Conservation (phyloP, 257 asterid species). For the Fraxinus excelsior region DNA sequence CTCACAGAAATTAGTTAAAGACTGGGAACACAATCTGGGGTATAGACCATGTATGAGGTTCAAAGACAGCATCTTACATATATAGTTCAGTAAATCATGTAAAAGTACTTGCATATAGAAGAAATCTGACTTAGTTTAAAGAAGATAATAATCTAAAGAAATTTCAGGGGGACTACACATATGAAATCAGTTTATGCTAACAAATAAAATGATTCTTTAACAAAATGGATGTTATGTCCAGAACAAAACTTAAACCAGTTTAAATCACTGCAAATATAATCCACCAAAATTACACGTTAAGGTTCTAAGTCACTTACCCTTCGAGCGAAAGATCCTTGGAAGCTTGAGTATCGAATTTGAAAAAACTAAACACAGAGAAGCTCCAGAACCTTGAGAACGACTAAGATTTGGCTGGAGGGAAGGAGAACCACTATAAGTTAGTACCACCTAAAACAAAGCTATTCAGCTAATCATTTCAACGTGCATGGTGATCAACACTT, state of each 20-base stretch:
- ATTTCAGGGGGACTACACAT: not conserved
- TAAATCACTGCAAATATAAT: conserved; percentile 10
- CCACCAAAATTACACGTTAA: not conserved
- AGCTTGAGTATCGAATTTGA: conserved; percentile 1
- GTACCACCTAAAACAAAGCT: conserved; percentile 14
- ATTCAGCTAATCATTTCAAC: conserved; percentile 16
- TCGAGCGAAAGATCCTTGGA: not conserved
- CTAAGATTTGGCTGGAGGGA: conserved; percentile 23
- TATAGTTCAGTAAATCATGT: not conserved
- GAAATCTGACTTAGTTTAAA: not conserved
- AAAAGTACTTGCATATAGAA: not conserved
- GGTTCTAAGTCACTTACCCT: conserved; percentile 6
- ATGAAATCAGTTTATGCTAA: not conserved
- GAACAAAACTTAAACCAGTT: conserved; percentile 15
- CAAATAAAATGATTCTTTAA: not conserved
- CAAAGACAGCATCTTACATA: not conserved
- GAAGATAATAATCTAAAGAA: not conserved
- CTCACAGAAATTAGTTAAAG: not conserved
- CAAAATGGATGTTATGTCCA: not conserved
- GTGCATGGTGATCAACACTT: conserved; percentile 24
- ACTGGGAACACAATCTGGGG: not conserved
- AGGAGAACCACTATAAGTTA: conserved; percentile 14
- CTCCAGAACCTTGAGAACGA: conserved; percentile 18
- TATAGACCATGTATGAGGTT: not conserved
- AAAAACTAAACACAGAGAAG: not conserved